Percentiles rank a stretch among this genome's conserved stretches.
Evolutionary conservation across 108 stramenopile genomes (phyloP).

Genomic region (Pseudonitzschia multiseries): DNA sequence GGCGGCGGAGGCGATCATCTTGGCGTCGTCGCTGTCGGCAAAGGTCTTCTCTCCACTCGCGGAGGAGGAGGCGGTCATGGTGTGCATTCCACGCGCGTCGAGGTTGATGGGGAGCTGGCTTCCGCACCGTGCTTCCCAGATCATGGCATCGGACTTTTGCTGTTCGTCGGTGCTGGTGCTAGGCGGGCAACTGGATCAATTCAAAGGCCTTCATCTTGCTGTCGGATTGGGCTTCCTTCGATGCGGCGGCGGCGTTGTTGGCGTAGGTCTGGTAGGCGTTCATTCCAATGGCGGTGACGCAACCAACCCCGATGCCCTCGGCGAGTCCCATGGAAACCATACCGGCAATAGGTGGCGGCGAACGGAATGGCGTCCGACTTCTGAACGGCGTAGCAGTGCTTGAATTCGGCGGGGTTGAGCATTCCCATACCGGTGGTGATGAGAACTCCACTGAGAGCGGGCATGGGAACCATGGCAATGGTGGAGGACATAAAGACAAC

Average conservation of each 20-base stretch:
- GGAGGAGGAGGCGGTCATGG: slow-evolving; percentile 17
- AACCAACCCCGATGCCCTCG: slow-evolving; percentile 46
- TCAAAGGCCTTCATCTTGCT: slow-evolving; percentile 19
- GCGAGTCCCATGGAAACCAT: slow-evolving; percentile 43
- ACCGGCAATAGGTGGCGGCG: slow-evolving; percentile 35
- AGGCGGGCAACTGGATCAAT: slow-evolving; percentile 5
- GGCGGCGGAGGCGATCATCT: slow-evolving; percentile 1
- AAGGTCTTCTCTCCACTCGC: slow-evolving; percentile 8
- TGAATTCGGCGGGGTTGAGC: slow-evolving; percentile 37
- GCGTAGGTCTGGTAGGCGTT: slow-evolving; percentile 16
- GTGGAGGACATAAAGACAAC: slow-evolving; percentile 30
- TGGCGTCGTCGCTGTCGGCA: slow-evolving; percentile 8
- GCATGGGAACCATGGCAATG: slow-evolving; percentile 35
- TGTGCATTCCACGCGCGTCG: slow-evolving; percentile 13
- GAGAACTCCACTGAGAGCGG: slow-evolving; percentile 29
- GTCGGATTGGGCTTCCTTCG: background rate
- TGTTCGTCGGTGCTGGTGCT: background rate
- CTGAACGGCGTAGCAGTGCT: slow-evolving; percentile 37
- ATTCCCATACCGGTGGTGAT: slow-evolving; percentile 31
- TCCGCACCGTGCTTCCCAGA: slow-evolving; percentile 6
- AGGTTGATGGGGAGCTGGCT: background rate
- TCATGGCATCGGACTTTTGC: background rate
- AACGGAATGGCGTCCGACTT: slow-evolving; percentile 30
- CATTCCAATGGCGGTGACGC: slow-evolving; percentile 28
- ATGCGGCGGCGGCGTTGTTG: background rate